These are phyloP conservation scores for Amanita muscaria DNA, from an alignment of 768 basidiomycete species.

Conservation along the genomic window DNA sequence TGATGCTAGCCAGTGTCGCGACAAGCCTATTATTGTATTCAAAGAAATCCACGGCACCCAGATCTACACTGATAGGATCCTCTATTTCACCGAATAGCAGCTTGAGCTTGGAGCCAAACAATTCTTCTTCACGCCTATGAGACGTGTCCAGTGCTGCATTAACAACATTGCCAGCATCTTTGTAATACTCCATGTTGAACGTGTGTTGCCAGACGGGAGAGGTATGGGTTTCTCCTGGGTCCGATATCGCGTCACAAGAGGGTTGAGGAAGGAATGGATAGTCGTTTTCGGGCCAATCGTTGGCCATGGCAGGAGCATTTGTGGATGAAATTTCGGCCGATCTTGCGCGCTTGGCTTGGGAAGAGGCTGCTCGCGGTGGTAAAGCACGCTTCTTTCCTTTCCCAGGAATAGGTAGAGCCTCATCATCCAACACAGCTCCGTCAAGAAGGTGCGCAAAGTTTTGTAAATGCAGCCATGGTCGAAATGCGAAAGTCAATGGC, in stretches of 20 bases:
- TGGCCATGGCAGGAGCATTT: neutral
- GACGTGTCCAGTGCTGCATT: neutral
- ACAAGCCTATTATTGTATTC: constrained; percentile 12
- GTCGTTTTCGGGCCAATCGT: neutral
- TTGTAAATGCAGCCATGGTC: constrained; percentile 5
- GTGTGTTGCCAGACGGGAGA: constrained; percentile 5
- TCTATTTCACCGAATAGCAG: constrained; percentile 2
- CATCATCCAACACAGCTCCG: neutral
- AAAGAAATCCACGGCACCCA: constrained; percentile 21
- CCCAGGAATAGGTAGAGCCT: neutral
- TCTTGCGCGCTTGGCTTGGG: neutral
- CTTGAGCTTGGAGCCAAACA: constrained; percentile 4
- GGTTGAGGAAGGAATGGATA: neutral
- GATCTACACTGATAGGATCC: constrained; percentile 6
- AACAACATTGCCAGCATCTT: neutral
- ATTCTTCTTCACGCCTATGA: constrained; percentile 3
- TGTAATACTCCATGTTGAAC: constrained; percentile 1
- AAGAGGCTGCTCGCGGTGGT: neutral
- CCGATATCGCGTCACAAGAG: neutral
- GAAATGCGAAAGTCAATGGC: neutral
- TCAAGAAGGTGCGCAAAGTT: constrained; percentile 4
- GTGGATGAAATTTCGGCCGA: neutral
- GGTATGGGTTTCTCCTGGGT: neutral
- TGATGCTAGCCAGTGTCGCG: constrained; percentile 13
- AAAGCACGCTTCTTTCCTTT: constrained; percentile 6